Percentiles rank a stretch among this genome's conserved stretches.
Conservation (phyloP, 2,329 filamentous ascomycete genomes). For the Penicillium palitans region DNA sequence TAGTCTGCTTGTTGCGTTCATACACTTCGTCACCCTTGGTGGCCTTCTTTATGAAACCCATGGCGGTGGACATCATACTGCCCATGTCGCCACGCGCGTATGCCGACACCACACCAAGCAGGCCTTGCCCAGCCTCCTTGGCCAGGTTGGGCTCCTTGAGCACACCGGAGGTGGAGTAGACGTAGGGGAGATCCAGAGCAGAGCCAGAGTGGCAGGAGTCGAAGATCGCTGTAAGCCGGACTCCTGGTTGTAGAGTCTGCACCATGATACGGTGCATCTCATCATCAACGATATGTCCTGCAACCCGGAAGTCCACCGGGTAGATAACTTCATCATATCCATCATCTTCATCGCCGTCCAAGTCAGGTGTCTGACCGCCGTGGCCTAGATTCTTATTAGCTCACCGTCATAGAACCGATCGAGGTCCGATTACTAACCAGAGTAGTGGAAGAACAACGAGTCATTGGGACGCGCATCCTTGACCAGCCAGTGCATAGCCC, state of each 20-base stretch:
- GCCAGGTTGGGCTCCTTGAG: slow-evolving; percentile 69
- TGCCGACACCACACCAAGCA: slow-evolving; percentile 67
- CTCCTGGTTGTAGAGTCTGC: slow-evolving; percentile 72
- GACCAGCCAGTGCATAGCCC: slow-evolving; percentile 97
- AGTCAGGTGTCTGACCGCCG: slow-evolving; percentile 71
- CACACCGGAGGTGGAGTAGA: slow-evolving; percentile 66
- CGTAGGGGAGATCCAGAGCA: slow-evolving; percentile 65
- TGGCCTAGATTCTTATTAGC: slow-evolving; percentile 55
- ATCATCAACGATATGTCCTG: slow-evolving; percentile 75
- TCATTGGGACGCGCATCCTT: slow-evolving; percentile 92
- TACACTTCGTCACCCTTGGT: slow-evolving; percentile 75
- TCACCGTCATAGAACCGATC: not conserved
- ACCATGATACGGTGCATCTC: slow-evolving; percentile 80
- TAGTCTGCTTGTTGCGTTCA: slow-evolving; percentile 78
- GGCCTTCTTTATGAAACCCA: slow-evolving; percentile 84
- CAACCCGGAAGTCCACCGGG: slow-evolving; percentile 68
- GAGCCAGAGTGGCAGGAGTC: slow-evolving; percentile 69
- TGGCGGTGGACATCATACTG: slow-evolving; percentile 76
- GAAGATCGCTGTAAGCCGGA: slow-evolving; percentile 71
- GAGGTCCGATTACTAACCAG: slow-evolving; percentile 57
- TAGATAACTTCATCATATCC: slow-evolving; percentile 79
- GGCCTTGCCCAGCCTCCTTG: slow-evolving; percentile 65
- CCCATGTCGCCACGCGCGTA: slow-evolving; percentile 83
- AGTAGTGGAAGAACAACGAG: slow-evolving; percentile 97
- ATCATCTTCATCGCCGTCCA: slow-evolving; percentile 74